A percentile compares a stretch with the other conserved stretches of the same genome.
phyloP scores from a whole-genome alignment of 768 basidiomycete species.

The Gelatoporia subvermispora region DNA sequence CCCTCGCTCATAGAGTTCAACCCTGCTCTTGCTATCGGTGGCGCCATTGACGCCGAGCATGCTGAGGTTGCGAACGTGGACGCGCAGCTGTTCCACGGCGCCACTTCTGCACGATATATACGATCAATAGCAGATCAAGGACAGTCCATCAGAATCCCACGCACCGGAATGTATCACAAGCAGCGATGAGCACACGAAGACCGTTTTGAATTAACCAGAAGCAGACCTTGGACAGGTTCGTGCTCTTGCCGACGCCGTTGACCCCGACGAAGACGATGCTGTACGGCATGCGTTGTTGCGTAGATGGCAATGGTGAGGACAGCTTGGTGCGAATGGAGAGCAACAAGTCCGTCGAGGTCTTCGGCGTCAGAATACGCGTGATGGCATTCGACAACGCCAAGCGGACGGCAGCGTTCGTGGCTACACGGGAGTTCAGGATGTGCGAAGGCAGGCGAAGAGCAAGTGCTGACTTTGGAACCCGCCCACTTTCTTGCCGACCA shows the following conservation, averaged over 20 bases:
- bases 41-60: conserved; percentile 74
- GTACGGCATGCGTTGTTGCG: conserved; percentile 80
- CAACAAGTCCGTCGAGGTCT: conserved; percentile 93
- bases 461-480: conserved; percentile 74
- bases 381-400: conserved; percentile 79
- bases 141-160: conserved; percentile 13
- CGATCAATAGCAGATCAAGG: not conserved
- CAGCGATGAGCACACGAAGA: conserved; percentile 89
- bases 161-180: conserved; percentile 94
- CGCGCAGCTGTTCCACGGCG: conserved; percentile 95
- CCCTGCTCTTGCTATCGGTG: conserved; percentile 60
- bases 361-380: conserved; percentile 92
- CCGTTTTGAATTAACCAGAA: conserved; percentile 99
- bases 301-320: conserved; percentile 65
- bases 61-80: conserved; percentile 92
- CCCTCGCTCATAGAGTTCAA: conserved; percentile 93
- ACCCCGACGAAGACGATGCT: conserved; percentile 96
- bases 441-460: too few species aligned
- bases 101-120: conserved; percentile 58
- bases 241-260: conserved; percentile 98
- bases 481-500: conserved; percentile 88
- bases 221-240: conserved; percentile 95
- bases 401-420: conserved; percentile 80
- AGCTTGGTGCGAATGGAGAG: conserved; percentile 90
- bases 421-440: conserved; percentile 33